Conservation (phyloP, 805 yeast species). For the Candida oleophila region DNA sequence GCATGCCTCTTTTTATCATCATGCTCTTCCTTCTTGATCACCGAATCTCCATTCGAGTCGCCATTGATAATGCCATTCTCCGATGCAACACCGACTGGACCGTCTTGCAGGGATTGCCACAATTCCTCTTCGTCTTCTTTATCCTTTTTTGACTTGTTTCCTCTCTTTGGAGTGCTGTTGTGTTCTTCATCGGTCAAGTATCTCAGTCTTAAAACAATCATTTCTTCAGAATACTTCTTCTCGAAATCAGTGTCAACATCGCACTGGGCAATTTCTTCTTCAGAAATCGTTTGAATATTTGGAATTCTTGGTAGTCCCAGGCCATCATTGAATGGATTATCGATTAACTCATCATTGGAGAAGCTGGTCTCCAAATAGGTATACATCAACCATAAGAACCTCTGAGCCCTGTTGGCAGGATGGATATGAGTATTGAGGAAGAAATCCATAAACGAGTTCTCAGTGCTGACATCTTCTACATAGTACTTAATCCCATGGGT, state of each 20-base stretch:
- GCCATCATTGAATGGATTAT: conserved; percentile 56
- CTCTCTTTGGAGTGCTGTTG: conserved; percentile 30
- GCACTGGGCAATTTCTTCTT: conserved; percentile 23
- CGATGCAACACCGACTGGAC: not conserved
- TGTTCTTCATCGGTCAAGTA: conserved; percentile 42
- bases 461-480: conserved; percentile 17
- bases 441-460: conserved; percentile 64
- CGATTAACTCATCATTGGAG: conserved; percentile 44
- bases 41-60: not conserved
- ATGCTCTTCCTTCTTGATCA: not conserved
- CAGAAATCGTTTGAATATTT: conserved; percentile 26
- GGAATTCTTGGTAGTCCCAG: conserved; percentile 40
- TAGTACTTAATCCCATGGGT: conserved; percentile 50
- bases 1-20: conserved; percentile 1
- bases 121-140: conserved; percentile 13
- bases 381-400: conserved; percentile 83
- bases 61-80: not conserved
- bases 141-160: conserved; percentile 28
- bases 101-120: not conserved
- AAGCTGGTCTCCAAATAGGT: conserved; percentile 75
- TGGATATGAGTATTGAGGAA: conserved; percentile 61
- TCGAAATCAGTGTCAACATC: conserved; percentile 52
- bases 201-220: conserved; percentile 43
- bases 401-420: conserved; percentile 64
- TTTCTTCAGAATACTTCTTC: conserved; percentile 45